Base-by-base conservation (phyloP, 2,329 filamentous ascomycete species). In the Fusarium sp. region DNA sequence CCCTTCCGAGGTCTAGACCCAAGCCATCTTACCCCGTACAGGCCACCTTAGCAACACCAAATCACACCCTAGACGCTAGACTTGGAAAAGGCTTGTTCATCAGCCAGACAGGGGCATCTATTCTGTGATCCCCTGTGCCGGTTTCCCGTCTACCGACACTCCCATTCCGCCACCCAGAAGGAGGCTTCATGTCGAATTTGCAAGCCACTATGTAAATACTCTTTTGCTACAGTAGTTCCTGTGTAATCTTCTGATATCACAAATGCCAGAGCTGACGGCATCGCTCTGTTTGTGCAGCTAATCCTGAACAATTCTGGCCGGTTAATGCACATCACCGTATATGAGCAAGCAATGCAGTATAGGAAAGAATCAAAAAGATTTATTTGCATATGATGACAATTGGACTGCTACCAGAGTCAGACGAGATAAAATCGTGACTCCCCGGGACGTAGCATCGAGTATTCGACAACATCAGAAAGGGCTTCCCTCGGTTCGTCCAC, bases 131-230 rank as follows among this genome's bases (percentile, higher is more conserved):
- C 70, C 24, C 39, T 61, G 70, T 73, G 71, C 71, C 70, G 70
- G 52, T 66, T 71, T 70, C 38, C 70, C 70, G 71, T 73, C 56
- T 73, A 73, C 45, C 41, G 24, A 26, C 52, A 67, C 51, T 44
- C 65, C 58, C 67, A 39, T 22, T 28, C 36, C 22, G 24, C 32
- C 38, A 24, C 18, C 24, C 26, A 32, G 14, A 42, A n/a, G 39
- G 28, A 50, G 51, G 44, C 42, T 64, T 77, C 61, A 78, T 61
- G 71, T 76, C 34, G 58, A 66, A 65, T 71, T 62, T 45, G 48
- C 72, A 57, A 77, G 64, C 73, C 77, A 78, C 66, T 70, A 69
- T 54, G 81, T 78, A 70, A 81, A 81, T 6, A 75, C 80, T 56
- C 78, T 78, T 17, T 56, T 62, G 6, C 48, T 66, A n/a, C 14